Evolutionary conservation across 352 stramenopile species (phyloP), one percentile per base, ranked within the genome.

Genomic region (Phytophthora litchii): DNA sequence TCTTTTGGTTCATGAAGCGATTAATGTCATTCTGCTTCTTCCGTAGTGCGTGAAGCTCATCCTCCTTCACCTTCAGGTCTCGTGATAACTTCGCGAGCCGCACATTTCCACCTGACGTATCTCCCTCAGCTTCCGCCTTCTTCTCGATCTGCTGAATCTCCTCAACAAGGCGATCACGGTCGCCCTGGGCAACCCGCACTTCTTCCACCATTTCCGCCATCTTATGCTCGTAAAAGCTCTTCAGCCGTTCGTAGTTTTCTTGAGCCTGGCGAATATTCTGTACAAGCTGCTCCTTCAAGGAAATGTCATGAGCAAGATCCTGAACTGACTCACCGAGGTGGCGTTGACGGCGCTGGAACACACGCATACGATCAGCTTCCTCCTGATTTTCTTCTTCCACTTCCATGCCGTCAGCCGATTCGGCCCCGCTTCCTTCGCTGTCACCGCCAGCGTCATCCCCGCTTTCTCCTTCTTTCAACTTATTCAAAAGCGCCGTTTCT

Each of bases 11-110:
- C 66, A 92, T 83, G 41, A 90, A 93, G 20, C 79, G 76, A 41
- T 89, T 88, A 55, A 94, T 92, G 20, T 94, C 85, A 7, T 62
- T 89, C 54, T 95, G 81, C 47, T 94, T 94, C 47, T 91, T 91
- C 31, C 80, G 82, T 27, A 95, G 58, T 3, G 66, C 66, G 29
- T 72, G 58, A n/a, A 95, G 53, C 55, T 94, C 81, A 1, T 76
- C 68, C 34, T 95, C 85, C 44, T 95, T 95, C 8, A 76, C 50
- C 59, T 91, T 91, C 13, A 95, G 54, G n/a, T 94, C 85, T 19
- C 59, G 74, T 17, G 81, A 78, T 32, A 95, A 60, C 56, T 91
- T 92, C 14, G 81, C 53, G n/a, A 89, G 57, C 16, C 76, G 74
- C 11, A 63, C 79, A 60, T 78, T 85, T 17, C 76, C 70, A 35